Conservation (phyloP, 2,329 filamentous ascomycete genomes). For the Paraphaeosphaeria minitans region DNA sequence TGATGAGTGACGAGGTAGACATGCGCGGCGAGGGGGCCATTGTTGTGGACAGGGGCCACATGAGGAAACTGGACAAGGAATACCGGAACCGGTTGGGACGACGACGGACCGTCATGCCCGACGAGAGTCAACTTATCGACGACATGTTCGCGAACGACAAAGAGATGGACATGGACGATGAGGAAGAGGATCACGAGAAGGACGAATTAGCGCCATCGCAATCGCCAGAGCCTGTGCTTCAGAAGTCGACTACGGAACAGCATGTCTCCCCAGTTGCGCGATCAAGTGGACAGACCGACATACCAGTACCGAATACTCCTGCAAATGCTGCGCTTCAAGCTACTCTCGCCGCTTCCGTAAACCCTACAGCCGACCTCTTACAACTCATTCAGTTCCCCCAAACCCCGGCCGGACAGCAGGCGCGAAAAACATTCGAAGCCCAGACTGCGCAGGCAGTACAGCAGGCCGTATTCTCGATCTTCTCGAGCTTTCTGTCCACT, state of each 20-base stretch:
- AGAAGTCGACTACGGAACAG: neutral
- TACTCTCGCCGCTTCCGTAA: constrained; percentile 19
- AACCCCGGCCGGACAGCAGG: constrained; percentile 36
- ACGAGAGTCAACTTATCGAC: constrained; percentile 24
- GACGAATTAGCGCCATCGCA: constrained; percentile 40
- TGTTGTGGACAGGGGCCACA: constrained; percentile 88
- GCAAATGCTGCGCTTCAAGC: neutral
- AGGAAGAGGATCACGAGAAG: constrained; percentile 29
- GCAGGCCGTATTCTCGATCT: constrained; percentile 31
- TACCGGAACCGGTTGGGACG: constrained; percentile 25
- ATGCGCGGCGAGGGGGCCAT: constrained; percentile 74
- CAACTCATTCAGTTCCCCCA: constrained; percentile 35
- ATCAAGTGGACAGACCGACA: neutral
- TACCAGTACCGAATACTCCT: neutral
- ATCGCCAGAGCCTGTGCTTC: constrained; percentile 10
- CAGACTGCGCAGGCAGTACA: constrained; percentile 32
- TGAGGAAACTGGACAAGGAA: constrained; percentile 60
- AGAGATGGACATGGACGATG: constrained; percentile 45
- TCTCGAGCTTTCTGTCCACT: constrained; percentile 22
- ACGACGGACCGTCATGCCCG: constrained; percentile 4
- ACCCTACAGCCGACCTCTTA: constrained; percentile 25
- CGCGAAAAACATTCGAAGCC: constrained; percentile 32
- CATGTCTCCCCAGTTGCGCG: neutral
- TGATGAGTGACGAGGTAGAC: constrained; percentile 88
- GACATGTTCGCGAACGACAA: constrained; percentile 34